Base-by-base conservation (phyloP, 768 basidiomycete species). In the Harrya chromipes region DNA sequence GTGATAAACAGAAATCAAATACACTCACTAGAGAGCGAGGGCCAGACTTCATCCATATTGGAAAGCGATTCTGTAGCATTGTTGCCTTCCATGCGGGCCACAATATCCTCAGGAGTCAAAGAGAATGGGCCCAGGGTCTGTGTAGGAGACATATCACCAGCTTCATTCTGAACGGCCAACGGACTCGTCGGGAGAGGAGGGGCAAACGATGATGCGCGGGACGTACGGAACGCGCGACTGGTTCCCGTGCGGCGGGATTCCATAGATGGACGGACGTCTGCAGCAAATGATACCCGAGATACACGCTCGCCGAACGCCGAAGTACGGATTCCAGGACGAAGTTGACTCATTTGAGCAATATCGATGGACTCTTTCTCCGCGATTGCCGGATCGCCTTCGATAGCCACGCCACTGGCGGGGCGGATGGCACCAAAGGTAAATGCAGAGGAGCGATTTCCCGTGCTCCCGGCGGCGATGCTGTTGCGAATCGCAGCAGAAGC, bases 401-500 rank as follows among this genome's bases (percentile, higher is more conserved):
- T 62, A 3, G 72, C 75, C 46, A 71, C 61, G 17, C 74, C 72
- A 36, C 75, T 77, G 55, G 47, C 3, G 72, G 80, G 60, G 46
- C 82, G 74, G 46, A 83, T 74, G n/a, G 65, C 71, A 41, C 82
- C 82, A 59, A 84, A 84, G 0, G 79, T 72, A 63, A 86, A 85
- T 6, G 64, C 62, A 2, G 79, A 70, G 0, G 76, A 73, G 41
- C 80, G 73, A 40, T 65, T 63, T 52, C 68, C 52, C 44, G 47
- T 47, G n/a, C 58, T 61, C 26, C 61, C 59, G 31, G 77, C 68
- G 4, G 83, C 83, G 24, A 88, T 82, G 37, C 80, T 83, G 56
- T 75, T 77, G 51, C 88, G 80, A 55, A 92, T 84, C 11, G 87
- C 90, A 29, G 83, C 86, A 19, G 74, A 72, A 1, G 88, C 90